These are phyloP conservation scores for Jaenimonas drosophilae DNA, from an alignment of 208 protist species.

Conservation along the genomic window DNA sequence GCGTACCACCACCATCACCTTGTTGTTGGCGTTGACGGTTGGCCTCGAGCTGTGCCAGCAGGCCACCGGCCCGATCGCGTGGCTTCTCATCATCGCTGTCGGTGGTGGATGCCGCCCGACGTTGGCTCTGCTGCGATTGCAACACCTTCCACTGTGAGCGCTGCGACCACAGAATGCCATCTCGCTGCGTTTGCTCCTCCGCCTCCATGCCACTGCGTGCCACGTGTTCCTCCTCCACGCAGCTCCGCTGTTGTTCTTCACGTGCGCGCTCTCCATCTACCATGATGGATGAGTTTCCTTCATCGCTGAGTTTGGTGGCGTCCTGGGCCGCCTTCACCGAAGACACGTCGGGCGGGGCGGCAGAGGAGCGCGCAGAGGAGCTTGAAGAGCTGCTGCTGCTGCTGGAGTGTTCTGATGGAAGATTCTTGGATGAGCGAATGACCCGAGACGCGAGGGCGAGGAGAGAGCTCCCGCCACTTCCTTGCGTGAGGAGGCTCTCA, in stretches of 20 bases:
- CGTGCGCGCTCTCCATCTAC: background rate
- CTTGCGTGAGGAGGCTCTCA: too few species aligned
- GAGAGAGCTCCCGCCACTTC: too few species aligned
- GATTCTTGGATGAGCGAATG: too few species aligned
- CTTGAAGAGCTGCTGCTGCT: background rate
- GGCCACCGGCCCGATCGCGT: too few species aligned
- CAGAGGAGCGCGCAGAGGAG: conserved; percentile 5
- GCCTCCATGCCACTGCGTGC: conserved; percentile 14
- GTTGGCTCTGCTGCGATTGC: conserved; percentile 12
- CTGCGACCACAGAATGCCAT: conserved; percentile 48
- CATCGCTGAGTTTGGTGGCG: background rate
- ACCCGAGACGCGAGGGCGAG: too few species aligned
- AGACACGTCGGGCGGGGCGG: background rate
- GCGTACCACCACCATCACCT: too few species aligned
- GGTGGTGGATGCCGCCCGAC: background rate
- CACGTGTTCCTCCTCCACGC: conserved; percentile 10
- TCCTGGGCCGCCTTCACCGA: background rate
- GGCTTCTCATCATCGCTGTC: too few species aligned
- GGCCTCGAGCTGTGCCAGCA: too few species aligned
- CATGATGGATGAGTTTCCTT: background rate
- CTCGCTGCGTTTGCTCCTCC: conserved; percentile 24
- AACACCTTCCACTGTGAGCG: conserved; percentile 30
- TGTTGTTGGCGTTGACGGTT: too few species aligned
- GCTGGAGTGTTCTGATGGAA: too few species aligned
- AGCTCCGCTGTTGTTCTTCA: background rate